Evolutionary conservation across 2,329 filamentous ascomycete species (phyloP).

Genomic region (Ilyonectria robusta): DNA sequence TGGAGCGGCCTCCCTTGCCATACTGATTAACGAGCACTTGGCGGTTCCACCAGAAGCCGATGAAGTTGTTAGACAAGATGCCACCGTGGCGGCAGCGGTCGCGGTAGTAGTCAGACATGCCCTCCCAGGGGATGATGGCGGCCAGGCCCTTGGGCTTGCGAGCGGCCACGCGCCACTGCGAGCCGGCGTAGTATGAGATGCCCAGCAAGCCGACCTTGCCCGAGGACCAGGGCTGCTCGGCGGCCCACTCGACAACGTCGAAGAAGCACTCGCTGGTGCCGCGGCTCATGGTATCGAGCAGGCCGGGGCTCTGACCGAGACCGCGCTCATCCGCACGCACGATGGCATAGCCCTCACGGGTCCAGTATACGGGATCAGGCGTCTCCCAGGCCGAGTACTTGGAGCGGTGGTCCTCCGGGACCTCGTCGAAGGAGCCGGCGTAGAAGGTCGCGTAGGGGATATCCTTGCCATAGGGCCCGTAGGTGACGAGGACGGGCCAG

Average conservation of each 20-base stretch:
- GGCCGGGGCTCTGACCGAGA: conserved; percentile 61
- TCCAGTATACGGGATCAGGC: conserved; percentile 71
- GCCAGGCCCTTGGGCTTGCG: conserved; percentile 61
- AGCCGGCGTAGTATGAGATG: conserved; percentile 63
- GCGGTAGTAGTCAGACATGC: conserved; percentile 68
- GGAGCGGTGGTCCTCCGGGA: conserved; percentile 68
- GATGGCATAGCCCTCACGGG: conserved; percentile 66
- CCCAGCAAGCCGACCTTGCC: conserved; percentile 65
- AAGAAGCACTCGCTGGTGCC: conserved; percentile 64
- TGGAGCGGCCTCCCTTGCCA: conserved; percentile 53
- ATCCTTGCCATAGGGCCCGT: conserved; percentile 29
- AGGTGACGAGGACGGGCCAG: conserved; percentile 29
- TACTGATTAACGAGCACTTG: conserved; percentile 72
- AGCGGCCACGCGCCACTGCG: conserved; percentile 65
- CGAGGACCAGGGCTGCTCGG: conserved; percentile 60
- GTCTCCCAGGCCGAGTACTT: conserved; percentile 72
- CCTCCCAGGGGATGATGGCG: conserved; percentile 65
- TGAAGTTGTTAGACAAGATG: conserved; percentile 71
- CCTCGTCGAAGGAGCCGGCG: conserved; percentile 58
- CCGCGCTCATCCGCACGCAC: conserved; percentile 68
- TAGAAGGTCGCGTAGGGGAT: conserved; percentile 26
- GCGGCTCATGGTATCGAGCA: conserved; percentile 64
- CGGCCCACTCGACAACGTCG: conserved; percentile 65
- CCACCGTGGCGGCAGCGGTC: conserved; percentile 74
- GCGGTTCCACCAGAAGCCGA: conserved; percentile 53